Conservation (phyloP, 192 early-diverging fungal species). For the Podila epicladia region DNA sequence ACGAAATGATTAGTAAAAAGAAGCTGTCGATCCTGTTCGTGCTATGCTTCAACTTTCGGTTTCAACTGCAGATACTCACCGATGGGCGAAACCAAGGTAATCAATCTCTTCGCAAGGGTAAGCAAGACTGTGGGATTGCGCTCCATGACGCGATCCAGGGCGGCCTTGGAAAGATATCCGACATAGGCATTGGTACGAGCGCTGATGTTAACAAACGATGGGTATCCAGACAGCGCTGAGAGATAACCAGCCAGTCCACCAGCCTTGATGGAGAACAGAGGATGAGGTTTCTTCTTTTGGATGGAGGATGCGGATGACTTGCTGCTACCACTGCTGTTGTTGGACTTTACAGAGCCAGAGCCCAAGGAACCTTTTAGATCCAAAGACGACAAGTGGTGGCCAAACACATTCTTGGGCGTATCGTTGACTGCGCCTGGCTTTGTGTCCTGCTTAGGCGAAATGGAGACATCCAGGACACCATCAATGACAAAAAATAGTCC, state of each 20-base stretch:
- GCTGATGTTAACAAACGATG: constrained; percentile 85
- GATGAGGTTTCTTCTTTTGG: constrained; percentile 30
- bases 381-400: constrained; percentile 26
- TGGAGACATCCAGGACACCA: constrained; percentile 82
- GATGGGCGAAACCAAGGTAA: constrained; percentile 82
- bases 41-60: background rate
- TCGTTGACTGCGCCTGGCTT: constrained; percentile 10
- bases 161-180: constrained; percentile 86
- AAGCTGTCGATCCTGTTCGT: no score
- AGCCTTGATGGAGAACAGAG: constrained; percentile 79
- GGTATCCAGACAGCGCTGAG: constrained; percentile 90
- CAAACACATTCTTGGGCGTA: constrained; percentile 33
- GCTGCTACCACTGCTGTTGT: constrained; percentile 14
- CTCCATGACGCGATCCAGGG: constrained; percentile 87
- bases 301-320: background rate
- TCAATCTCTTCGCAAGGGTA: constrained; percentile 88
- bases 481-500: constrained; percentile 96
- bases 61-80: constrained; percentile 62
- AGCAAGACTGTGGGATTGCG: constrained; percentile 85
- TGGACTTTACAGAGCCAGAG: constrained; percentile 13
- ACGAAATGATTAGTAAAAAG: constrained; percentile 2
- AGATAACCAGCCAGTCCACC: constrained; percentile 95
- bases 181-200: constrained; percentile 85
- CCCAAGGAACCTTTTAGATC: constrained; percentile 26
- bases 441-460: constrained; percentile 49